Evolutionary conservation across 805 yeast species (phyloP).

Genomic region (Cyberlindnera meyerae): DNA sequence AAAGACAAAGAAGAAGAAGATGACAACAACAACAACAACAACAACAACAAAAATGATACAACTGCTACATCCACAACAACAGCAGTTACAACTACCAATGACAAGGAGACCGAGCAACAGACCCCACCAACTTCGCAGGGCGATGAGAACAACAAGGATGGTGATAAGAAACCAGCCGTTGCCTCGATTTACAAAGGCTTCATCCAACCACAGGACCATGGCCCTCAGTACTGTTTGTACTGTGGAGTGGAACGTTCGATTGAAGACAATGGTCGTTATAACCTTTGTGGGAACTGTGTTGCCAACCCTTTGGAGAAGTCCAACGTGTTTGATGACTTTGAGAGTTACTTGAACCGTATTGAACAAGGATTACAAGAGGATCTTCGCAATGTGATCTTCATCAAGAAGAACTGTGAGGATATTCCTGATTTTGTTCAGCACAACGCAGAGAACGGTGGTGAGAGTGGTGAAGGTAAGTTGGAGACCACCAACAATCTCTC

Average conservation of each 20-base stretch:
- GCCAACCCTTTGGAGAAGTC: constrained; percentile 22
- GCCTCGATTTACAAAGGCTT: not conserved
- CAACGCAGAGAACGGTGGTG: not conserved
- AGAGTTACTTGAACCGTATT: constrained; percentile 16
- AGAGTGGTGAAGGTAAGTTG: not conserved
- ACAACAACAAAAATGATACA: not conserved
- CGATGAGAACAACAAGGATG: constrained; percentile 1
- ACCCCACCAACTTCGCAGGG: not conserved
- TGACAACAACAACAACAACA: constrained; percentile 5
- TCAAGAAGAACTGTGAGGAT: constrained; percentile 17
- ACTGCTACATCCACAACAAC: too few relatives aligned
- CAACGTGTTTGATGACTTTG: constrained; percentile 22
- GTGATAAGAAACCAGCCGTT: not conserved
- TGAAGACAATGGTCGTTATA: constrained; percentile 26
- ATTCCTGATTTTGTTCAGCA: constrained; percentile 16
- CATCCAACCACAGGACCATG: constrained; percentile 1
- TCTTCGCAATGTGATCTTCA: constrained; percentile 19
- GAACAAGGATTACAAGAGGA: constrained; percentile 14
- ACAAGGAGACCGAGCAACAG: constrained; percentile 2
- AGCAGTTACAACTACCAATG: not conserved
- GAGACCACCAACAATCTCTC: constrained; percentile 15
- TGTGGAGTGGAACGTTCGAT: constrained; percentile 23
- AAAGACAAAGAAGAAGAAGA: constrained; percentile 2
- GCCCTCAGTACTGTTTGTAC: constrained; percentile 17
- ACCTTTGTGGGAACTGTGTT: constrained; percentile 25